These are phyloP conservation scores for Nyctanthes arbortristis DNA, from an alignment of 257 asterid genomes.

Conservation along the genomic window DNA sequence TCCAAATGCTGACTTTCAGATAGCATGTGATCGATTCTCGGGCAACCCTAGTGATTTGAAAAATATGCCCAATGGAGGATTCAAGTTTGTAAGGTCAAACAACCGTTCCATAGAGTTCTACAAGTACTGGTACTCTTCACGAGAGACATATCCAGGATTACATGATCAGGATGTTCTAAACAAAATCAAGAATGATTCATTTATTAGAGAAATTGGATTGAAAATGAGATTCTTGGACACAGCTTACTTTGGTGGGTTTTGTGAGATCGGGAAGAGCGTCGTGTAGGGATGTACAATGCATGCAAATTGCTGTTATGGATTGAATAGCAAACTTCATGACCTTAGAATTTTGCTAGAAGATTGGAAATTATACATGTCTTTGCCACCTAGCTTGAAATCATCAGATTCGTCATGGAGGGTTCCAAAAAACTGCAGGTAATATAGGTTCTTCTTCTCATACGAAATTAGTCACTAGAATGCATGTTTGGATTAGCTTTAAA, in stretches of 20 bases:
- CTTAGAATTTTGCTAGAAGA: constrained; percentile 14
- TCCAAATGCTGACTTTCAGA: constrained; percentile 13
- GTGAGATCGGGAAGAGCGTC: constrained; percentile 2
- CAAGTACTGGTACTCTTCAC: constrained; percentile 13
- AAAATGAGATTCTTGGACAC: constrained; percentile 20
- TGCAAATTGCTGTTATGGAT: constrained; percentile 19
- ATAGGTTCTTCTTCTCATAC: background rate
- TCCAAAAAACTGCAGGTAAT: background rate
- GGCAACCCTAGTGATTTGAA: background rate
- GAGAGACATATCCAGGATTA: background rate
- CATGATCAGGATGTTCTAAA: constrained; percentile 21
- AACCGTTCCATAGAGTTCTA: constrained; percentile 14
- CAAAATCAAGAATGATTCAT: constrained; percentile 8
- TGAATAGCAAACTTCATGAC: constrained; percentile 18
- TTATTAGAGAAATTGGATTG: constrained; percentile 4
- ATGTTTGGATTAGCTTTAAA: too few species aligned
- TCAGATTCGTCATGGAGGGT: constrained; percentile 6
- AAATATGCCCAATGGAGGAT: constrained; percentile 17
- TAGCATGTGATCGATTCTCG: constrained; percentile 15
- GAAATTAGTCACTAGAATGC: background rate
- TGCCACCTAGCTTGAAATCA: background rate
- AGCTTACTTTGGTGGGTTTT: constrained; percentile 21
- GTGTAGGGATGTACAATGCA: constrained; percentile 21
- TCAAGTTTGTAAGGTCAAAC: constrained; percentile 14
- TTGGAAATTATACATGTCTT: constrained; percentile 13